Evolutionary conservation across 345 rosid genomes (phyloP).

Genomic region (Salix suchowensis): DNA sequence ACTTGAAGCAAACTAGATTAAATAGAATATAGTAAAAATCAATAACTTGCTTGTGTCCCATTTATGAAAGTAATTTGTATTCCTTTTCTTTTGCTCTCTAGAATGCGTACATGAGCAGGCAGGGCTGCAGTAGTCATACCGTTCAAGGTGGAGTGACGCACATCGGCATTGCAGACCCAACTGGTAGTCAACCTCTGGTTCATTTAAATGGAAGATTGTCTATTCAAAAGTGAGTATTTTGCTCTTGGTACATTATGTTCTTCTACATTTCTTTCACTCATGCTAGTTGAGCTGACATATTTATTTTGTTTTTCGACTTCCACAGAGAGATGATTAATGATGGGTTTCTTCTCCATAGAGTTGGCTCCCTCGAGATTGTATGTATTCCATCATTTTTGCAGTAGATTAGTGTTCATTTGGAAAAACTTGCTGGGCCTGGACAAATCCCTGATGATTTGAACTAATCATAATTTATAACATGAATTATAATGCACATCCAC

Average conservation of each 20-base stretch:
- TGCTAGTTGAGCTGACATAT: background rate
- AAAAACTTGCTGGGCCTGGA: background rate
- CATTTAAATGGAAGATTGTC: conserved; percentile 13
- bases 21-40: background rate
- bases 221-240: conserved; percentile 15
- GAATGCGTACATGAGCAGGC: conserved; percentile 58
- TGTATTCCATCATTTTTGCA: conserved; percentile 19
- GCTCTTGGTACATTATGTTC: background rate
- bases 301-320: background rate
- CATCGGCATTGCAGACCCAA: conserved; percentile 34
- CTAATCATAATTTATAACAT: background rate
- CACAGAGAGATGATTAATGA: conserved; percentile 41
- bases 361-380: conserved; percentile 56
- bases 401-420: background rate
- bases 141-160: conserved; percentile 36
- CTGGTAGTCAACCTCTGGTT: conserved; percentile 8
- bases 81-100: conserved; percentile 25
- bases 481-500: background rate
- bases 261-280: background rate
- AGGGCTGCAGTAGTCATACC: conserved; percentile 34
- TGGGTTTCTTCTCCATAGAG: conserved; percentile 78
- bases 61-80: background rate
- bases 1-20: background rate
- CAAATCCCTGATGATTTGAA: background rate
- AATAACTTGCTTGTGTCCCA: background rate